Evolutionary conservation across 2,329 filamentous ascomycete genomes (phyloP).

Genomic region (Dothistroma septosporum): DNA sequence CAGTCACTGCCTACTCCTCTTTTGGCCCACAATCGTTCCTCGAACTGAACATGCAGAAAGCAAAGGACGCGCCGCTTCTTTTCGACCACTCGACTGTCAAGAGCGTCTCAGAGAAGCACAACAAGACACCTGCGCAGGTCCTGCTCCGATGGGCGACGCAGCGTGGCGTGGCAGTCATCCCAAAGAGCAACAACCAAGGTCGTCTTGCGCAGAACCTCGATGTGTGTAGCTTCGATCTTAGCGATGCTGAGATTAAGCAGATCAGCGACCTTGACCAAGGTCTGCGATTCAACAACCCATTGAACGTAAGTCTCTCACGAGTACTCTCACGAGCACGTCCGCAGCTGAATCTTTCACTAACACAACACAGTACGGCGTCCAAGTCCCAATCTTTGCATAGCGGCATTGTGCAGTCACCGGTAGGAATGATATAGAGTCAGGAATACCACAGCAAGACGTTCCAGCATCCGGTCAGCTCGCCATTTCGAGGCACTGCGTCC

Average conservation of each 20-base stretch:
- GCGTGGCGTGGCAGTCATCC: constrained; percentile 74
- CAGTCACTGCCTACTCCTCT: constrained; percentile 77
- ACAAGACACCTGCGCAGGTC: constrained; percentile 73
- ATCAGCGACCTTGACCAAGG: constrained; percentile 63
- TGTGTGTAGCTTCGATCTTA: constrained; percentile 62
- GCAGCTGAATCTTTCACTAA: constrained; percentile 26
- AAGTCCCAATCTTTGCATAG: constrained; percentile 14
- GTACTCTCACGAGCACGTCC: neutral
- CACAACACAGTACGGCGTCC: constrained; percentile 13
- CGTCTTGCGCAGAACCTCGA: constrained; percentile 63
- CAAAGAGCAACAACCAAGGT: constrained; percentile 63
- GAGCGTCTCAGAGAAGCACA: constrained; percentile 62
- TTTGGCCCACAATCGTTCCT: constrained; percentile 77
- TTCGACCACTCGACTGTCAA: constrained; percentile 67
- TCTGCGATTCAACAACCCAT: constrained; percentile 73
- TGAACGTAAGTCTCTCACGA: constrained; percentile 61
- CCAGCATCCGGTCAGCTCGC: neutral
- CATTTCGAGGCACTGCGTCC: neutral
- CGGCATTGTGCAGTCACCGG: neutral
- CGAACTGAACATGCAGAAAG: constrained; percentile 69
- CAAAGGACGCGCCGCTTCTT: constrained; percentile 61
- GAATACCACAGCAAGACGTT: neutral
- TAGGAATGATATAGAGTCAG: neutral
- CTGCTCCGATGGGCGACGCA: constrained; percentile 85
- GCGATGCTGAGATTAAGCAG: constrained; percentile 60